Base-by-base conservation (phyloP, 2,329 filamentous ascomycete genomes). In the Ophiostoma pallidulum region DNA sequence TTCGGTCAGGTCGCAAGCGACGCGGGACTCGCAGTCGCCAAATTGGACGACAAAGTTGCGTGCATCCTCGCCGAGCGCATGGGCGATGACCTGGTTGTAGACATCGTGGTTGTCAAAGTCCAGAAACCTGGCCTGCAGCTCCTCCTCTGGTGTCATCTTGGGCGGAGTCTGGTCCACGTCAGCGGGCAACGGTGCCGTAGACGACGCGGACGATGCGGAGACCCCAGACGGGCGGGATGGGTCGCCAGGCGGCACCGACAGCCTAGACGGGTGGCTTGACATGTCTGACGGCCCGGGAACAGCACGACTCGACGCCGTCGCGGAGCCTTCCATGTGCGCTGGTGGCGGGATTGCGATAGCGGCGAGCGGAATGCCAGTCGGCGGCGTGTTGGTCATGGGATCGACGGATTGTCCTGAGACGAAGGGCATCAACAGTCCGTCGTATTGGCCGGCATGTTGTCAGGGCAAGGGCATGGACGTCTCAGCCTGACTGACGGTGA, bases 1-100 rank as follows among this genome's bases (percentile, higher is more conserved):
- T 1, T 61, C 56, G 4, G 62, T 58, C 8, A 84, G 62, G 54
- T 84, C 66, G 44, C 75, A 73, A 3, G 74, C 77, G 50, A 78
- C 74, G 47, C 66, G 72, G 32, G 78, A 77, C 35, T 68, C 60
- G 2, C 73, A 62, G 38, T 72, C 69, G 10, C 76, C 76, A 57
- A 84, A 84, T 54, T 82, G 76, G n/a, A 84, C 66, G 28, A 82
- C 72, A 55, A 84, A 84, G 59, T 82, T 84, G 29, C 56, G 62
- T 18, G 72, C 74, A 0, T 59, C 49, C 2, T 63, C 60, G 37
- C 64, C 59, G 13, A 64, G 61, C 4, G 72, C 68, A 35, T 66
- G 60, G 1, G 59, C 40, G 49, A 73, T 62, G 39, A 72, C 69
- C 2, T 62, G 52, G 0, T 67, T 55, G 50, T 78, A 78, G 36